Conservation (phyloP, 768 basidiomycete species). For the Myochromella boudieri region DNA sequence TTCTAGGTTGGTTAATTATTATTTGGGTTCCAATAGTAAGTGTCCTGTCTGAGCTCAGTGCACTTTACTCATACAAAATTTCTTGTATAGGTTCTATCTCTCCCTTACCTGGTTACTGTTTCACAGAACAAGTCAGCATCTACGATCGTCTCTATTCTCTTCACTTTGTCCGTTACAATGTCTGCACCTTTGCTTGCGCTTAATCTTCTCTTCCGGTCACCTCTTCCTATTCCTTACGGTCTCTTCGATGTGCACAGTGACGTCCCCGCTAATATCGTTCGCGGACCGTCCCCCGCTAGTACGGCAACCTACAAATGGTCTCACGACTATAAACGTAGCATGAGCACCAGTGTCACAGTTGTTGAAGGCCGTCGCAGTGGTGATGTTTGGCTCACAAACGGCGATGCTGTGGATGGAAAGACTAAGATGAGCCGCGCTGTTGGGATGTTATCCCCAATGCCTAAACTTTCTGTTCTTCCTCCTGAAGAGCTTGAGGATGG, state of each 20-base stretch:
- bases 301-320: constrained; percentile 44
- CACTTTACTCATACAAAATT: constrained; percentile 6
- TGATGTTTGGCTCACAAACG: constrained; percentile 72
- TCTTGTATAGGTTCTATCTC: constrained; percentile 55
- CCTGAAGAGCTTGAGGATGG: constrained; percentile 47
- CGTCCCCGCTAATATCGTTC: constrained; percentile 40
- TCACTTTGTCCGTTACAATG: constrained; percentile 63
- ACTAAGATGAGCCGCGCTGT: constrained; percentile 59
- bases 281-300: constrained; percentile 43
- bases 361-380: constrained; percentile 72
- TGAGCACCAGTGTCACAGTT: constrained; percentile 61
- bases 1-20: constrained; percentile 61
- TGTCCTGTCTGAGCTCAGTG: constrained; percentile 12
- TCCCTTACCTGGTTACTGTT: constrained; percentile 59
- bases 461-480: constrained; percentile 70
- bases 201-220: constrained; percentile 58
- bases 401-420: constrained; percentile 71
- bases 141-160: constrained; percentile 43
- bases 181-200: constrained; percentile 68
- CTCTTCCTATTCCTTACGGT: constrained; percentile 65
- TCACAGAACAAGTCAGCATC: constrained; percentile 38
- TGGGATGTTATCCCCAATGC: constrained; percentile 60
- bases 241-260: constrained; percentile 55
- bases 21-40: constrained; percentile 74
- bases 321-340: constrained; percentile 63